Conservation (phyloP, 2,329 filamentous ascomycete species). For the Aspergillus japonicus region DNA sequence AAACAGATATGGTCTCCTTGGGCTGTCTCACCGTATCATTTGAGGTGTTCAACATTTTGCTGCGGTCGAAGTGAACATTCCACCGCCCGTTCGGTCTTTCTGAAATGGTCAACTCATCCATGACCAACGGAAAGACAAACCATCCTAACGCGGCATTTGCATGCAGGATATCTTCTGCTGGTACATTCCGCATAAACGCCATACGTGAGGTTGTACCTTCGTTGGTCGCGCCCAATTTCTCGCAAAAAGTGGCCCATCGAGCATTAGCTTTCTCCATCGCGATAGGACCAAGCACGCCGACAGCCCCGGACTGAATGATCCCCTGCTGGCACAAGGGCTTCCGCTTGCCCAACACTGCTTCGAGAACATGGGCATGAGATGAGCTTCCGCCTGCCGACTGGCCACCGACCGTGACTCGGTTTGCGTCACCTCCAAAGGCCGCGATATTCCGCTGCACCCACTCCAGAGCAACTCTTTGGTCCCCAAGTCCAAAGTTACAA, state of each 20-base stretch:
- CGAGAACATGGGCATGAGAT: slow-evolving; percentile 3
- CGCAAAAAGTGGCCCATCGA: neutral
- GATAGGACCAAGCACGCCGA: slow-evolving; percentile 2
- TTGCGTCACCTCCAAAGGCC: neutral
- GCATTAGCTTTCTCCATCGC: neutral
- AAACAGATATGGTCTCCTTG: neutral
- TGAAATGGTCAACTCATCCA: neutral
- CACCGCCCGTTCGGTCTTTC: neutral
- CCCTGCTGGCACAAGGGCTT: slow-evolving; percentile 2
- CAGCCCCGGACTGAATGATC: neutral
- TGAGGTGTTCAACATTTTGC: accelerated
- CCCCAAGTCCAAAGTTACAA: neutral
- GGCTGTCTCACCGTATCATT: neutral
- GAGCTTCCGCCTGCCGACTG: slow-evolving; percentile 4
- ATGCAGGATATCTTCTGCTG: neutral
- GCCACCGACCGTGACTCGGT: neutral
- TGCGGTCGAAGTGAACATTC: neutral
- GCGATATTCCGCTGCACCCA: slow-evolving; percentile 3
- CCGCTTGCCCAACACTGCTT: neutral
- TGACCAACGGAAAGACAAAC: neutral
- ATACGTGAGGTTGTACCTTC: neutral
- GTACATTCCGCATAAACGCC: neutral
- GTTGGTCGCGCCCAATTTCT: neutral
- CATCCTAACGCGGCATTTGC: neutral
- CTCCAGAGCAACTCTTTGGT: neutral